Percentiles rank a stretch among this genome's conserved stretches.
These are phyloP conservation scores for Entomortierella chlamydospora DNA, from an alignment of 192 early-diverging fungal species.

Conservation along the genomic window DNA sequence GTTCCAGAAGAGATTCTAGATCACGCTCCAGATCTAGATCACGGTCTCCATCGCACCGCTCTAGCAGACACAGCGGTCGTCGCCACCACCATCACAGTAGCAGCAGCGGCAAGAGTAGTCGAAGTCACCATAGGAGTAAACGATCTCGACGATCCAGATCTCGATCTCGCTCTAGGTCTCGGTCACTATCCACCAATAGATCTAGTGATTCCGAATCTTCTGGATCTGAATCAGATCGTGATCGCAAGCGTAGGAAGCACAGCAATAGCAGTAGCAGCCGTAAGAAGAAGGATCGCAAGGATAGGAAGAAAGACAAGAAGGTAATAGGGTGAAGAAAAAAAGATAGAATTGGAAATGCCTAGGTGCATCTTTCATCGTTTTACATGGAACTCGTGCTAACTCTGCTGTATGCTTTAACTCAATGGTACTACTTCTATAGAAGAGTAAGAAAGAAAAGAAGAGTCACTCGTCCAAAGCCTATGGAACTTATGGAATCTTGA, in stretches of 20 bases:
- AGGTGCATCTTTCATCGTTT: too few species aligned
- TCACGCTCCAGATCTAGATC: constrained; percentile 31
- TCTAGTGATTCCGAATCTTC: constrained; percentile 37
- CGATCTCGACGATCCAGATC: constrained; percentile 41
- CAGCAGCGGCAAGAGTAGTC: constrained; percentile 12
- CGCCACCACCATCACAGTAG: constrained; percentile 2
- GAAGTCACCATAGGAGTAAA: constrained; percentile 25
- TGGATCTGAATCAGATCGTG: constrained; percentile 35
- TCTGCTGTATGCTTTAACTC: too few species aligned
- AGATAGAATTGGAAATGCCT: too few species aligned
- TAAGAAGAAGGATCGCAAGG: constrained; percentile 58
- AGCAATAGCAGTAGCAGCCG: constrained; percentile 24
- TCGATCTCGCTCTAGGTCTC: constrained; percentile 22
- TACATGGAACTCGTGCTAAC: too few species aligned
- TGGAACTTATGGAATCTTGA: constrained; percentile 65
- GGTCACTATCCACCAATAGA: constrained; percentile 13
- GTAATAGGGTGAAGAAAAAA: constrained; percentile 5
- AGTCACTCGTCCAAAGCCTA: constrained; percentile 53
- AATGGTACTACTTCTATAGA: too few species aligned
- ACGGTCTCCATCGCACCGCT: constrained; percentile 25
- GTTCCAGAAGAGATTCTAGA: constrained; percentile 6
- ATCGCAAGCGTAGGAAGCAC: constrained; percentile 44
- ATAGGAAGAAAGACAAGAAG: constrained; percentile 59
- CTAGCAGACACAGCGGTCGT: constrained; percentile 7
- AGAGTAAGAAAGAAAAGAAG: constrained; percentile 60